These are phyloP conservation scores for Chimonanthus salicifolius DNA, from an alignment of 164 flowering plant species.

Conservation along the genomic window DNA sequence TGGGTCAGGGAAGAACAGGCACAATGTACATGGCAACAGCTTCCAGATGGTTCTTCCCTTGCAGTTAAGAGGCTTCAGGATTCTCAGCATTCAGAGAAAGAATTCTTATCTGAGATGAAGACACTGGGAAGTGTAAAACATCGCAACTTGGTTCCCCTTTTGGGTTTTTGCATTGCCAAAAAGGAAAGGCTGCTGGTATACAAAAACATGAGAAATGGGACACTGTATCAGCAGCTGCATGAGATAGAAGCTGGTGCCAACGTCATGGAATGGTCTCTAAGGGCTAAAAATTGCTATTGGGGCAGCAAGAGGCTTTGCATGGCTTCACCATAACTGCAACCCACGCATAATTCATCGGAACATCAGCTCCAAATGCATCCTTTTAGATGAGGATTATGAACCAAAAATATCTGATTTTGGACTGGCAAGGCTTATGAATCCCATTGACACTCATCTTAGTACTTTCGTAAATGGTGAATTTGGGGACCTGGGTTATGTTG, in stretches of 20 bases:
- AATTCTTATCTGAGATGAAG: slow-evolving; percentile 20
- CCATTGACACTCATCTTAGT: slow-evolving; percentile 21
- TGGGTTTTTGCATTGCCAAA: slow-evolving; percentile 32
- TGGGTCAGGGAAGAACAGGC: slow-evolving; percentile 21
- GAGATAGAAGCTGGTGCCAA: slow-evolving; percentile 1
- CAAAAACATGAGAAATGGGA: slow-evolving; percentile 29
- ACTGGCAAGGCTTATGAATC: slow-evolving; percentile 24
- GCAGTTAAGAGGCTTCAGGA: slow-evolving; percentile 22
- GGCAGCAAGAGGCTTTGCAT: slow-evolving; percentile 21
- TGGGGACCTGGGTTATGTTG: slow-evolving; percentile 25
- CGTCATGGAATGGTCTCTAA: slow-evolving; percentile 17
- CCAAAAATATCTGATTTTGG: slow-evolving; percentile 23
- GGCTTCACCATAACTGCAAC: slow-evolving; percentile 24
- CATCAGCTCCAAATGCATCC: slow-evolving; percentile 23
- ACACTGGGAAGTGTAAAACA: slow-evolving; percentile 18
- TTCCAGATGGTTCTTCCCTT: slow-evolving; percentile 19
- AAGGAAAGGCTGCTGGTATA: slow-evolving; percentile 35
- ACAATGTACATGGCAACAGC: slow-evolving; percentile 21
- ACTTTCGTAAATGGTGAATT: slow-evolving; percentile 21
- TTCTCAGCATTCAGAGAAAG: slow-evolving; percentile 17
- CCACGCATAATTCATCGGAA: slow-evolving; percentile 18
- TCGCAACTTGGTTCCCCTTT: slow-evolving; percentile 19
- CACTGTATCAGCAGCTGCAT: slow-evolving; percentile 24
- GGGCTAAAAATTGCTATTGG: slow-evolving; percentile 20
- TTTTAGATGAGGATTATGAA: slow-evolving; percentile 20